Conservation (phyloP, 306 rosid genomes). For the Chamaecrista fasciculata region DNA sequence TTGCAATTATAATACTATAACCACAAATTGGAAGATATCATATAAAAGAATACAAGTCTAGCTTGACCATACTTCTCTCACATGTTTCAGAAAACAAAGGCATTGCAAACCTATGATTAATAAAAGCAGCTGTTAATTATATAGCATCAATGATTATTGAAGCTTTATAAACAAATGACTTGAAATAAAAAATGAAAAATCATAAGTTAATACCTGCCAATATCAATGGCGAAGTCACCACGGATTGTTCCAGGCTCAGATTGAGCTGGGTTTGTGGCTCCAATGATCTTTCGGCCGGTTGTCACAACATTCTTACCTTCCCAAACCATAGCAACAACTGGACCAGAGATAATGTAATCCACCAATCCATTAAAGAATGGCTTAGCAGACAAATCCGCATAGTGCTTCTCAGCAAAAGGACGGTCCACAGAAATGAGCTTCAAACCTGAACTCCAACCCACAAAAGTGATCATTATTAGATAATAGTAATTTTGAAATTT, state of each 20-base stretch:
- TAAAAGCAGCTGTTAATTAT: background rate
- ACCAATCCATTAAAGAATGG: constrained; percentile 87
- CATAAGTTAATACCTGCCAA: constrained; percentile 61
- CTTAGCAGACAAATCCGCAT: constrained; percentile 83
- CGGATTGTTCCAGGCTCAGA: constrained; percentile 91
- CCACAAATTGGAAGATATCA: background rate
- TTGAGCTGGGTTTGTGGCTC: constrained; percentile 90
- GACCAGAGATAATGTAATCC: constrained; percentile 84
- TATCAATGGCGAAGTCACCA: constrained; percentile 87
- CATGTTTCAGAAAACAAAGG: background rate
- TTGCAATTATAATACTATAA: background rate
- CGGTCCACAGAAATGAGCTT: constrained; percentile 74
- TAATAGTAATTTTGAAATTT: background rate
- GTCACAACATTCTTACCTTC: constrained; percentile 84
- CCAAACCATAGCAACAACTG: constrained; percentile 98
- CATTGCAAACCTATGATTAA: background rate
- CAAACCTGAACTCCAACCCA: constrained; percentile 55
- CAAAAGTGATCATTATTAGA: background rate
- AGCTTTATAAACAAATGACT: no score
- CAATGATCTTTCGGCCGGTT: constrained; percentile 84
- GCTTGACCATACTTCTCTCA: background rate
- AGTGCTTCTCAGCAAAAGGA: constrained; percentile 86
- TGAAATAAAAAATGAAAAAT: no score
- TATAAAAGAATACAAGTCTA: background rate
- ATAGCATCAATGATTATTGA: no score